A percentile compares a stretch with the other conserved stretches of the same genome.
These are phyloP conservation scores for Rubroboletus pulcherrimus DNA, from an alignment of 768 basidiomycete species.

Conservation along the genomic window DNA sequence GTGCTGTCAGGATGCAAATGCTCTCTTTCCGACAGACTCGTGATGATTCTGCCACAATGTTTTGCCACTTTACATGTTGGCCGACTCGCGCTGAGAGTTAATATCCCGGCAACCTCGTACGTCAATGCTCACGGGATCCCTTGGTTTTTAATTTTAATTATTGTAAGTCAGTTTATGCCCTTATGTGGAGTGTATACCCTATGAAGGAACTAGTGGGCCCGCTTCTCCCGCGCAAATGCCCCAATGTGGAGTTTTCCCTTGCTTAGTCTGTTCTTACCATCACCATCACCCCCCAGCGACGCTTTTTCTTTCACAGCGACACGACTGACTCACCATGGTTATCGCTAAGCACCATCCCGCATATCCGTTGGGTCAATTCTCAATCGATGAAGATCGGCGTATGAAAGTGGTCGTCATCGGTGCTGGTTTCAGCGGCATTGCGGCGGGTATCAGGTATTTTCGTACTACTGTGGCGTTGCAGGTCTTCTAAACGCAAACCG, in stretches of 20 bases:
- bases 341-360: too few relatives aligned
- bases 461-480: not conserved
- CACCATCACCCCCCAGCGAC: too few relatives aligned
- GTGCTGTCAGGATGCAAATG: too few relatives aligned
- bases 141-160: too few relatives aligned
- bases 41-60: not conserved
- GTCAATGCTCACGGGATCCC: not conserved
- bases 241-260: not conserved
- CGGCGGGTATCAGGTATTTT: slow-evolving; percentile 51
- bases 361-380: slow-evolving; percentile 39
- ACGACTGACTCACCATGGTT: not conserved
- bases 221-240: too few relatives aligned
- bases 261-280: not conserved
- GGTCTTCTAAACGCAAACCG: not conserved
- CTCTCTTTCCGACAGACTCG: not conserved
- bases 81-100: not conserved
- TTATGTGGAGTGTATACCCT: too few relatives aligned
- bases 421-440: slow-evolving; percentile 58
- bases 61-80: not conserved
- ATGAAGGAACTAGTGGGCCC: too few relatives aligned
- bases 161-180: too few relatives aligned
- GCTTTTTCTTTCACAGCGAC: not conserved
- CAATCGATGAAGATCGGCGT: slow-evolving; percentile 50
- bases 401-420: slow-evolving; percentile 56
- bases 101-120: not conserved